Base-by-base conservation (phyloP, 495 filamentous ascomycete species). In the Staphylotrichum longicolle region DNA sequence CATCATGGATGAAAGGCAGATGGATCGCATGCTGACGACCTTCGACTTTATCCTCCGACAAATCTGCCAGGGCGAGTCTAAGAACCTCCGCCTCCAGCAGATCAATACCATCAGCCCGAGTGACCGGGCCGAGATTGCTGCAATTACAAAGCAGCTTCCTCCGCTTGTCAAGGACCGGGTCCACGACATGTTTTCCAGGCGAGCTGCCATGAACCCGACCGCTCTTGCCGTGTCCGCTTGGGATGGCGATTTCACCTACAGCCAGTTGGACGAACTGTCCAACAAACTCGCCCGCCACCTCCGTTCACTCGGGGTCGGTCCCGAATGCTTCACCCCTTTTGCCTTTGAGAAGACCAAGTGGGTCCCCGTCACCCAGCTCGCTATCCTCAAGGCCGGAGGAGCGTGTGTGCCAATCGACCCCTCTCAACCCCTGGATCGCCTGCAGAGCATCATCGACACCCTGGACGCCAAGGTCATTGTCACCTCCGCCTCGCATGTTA, bases 241-340 rank as follows among this genome's bases (percentile, higher is more conserved):
- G 85, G 85, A 88, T 73, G 84, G 80, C n/a, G 75, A 63, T 35
- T 69, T 88, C 55, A 83, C 82, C 1, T 88, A 80, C 63, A 61
- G 57, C 8, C 76, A 87, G 50, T 66, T 88, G 78, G 46, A 56
- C 61, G 8, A 47, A n/a, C 30, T 60, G 61, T 14, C 69, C 30
- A 63, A 67, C 58, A 47, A 45, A 81, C 20, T 66, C 30, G 81
- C 82, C 5, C 70, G 45, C 37, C 70, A 77, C 41, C 65, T 83
- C 7, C 63, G 66, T 33, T 58, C 40, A 0, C 71, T 72, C 3
- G 61, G 65, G 7, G 75, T 87, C 30, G 72, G 75, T 1, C 77
- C 74, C 2, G 82, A 83, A 34, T 68, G 65, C 0, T 55, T 83
- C 2, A 78, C 86, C 4, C 84, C 83, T 4, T 62, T 88, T 0